phyloP scores from a whole-genome alignment of 768 basidiomycete species.

The Cantharellus anzutake region DNA sequence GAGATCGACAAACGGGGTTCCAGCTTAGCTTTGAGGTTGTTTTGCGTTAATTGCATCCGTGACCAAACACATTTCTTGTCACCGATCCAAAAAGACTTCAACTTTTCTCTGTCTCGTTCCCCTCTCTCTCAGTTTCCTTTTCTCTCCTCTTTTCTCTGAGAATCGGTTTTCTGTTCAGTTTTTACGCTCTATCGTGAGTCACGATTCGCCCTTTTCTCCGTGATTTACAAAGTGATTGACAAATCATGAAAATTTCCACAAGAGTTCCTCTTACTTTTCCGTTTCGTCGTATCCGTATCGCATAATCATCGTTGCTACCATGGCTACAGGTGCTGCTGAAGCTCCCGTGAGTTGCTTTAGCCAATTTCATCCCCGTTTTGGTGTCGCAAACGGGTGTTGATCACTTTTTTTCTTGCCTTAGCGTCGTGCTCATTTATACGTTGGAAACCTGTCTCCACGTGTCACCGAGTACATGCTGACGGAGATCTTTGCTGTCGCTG shows the following conservation, averaged over 20 bases:
- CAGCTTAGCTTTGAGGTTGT: too few species aligned
- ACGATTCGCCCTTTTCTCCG: not conserved
- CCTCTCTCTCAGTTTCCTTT: conserved; percentile 14
- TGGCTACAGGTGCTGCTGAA: not conserved
- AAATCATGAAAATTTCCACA: not conserved
- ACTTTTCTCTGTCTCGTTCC: conserved; percentile 11
- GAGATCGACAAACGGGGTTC: too few species aligned
- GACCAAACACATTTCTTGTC: too few species aligned
- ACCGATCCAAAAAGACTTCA: too few species aligned
- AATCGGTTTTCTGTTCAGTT: conserved; percentile 14
- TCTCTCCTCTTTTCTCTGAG: conserved; percentile 20
- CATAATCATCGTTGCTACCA: not conserved
- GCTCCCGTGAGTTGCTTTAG: not conserved
- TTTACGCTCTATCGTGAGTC: conserved; percentile 22
- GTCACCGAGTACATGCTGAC: conserved; percentile 99
- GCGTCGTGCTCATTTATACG: conserved; percentile 94
- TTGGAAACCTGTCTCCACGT: conserved; percentile 92
- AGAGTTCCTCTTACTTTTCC: not conserved
- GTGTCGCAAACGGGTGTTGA: not conserved
- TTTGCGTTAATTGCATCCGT: too few species aligned
- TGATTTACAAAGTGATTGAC: not conserved
- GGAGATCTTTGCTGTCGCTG: conserved; percentile 92
- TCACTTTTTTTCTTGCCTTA: conserved; percentile 13
- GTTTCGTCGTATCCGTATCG: not conserved
- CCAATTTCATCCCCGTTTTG: not conserved